A percentile compares a stretch with the other conserved stretches of the same genome.
Evolutionary conservation across 2,329 filamentous ascomycete genomes (phyloP).

Genomic region (Aspergillus ustus): DNA sequence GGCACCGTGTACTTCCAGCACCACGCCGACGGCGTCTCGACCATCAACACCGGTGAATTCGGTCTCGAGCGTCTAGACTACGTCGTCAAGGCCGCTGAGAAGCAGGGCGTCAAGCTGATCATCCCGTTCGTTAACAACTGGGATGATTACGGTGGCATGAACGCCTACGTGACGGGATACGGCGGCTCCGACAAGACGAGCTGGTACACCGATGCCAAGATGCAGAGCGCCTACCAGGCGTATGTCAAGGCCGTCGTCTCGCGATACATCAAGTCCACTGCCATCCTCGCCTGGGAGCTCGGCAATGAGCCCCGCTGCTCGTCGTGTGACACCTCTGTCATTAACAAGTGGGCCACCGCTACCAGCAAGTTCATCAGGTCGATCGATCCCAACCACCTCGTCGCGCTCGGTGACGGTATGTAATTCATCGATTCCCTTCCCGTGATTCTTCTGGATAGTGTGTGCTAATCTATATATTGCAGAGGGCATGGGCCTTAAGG

Average conservation of each 20-base stretch:
- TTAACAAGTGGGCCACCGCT: constrained; percentile 63
- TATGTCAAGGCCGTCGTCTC: constrained; percentile 65
- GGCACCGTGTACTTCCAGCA: constrained; percentile 53
- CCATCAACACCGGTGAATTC: constrained; percentile 66
- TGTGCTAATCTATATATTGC: not conserved
- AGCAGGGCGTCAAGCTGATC: constrained; percentile 65
- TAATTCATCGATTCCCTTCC: not conserved
- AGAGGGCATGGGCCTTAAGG: constrained; percentile 60
- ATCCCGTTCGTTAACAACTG: constrained; percentile 67
- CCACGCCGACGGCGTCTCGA: constrained; percentile 39
- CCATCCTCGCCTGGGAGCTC: constrained; percentile 71
- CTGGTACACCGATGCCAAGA: constrained; percentile 62
- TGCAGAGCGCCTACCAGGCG: constrained; percentile 63
- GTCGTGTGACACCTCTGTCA: constrained; percentile 62
- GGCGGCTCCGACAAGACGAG: constrained; percentile 53
- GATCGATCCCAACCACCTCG: constrained; percentile 64
- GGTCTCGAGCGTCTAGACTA: constrained; percentile 70
- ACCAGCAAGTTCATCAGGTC: constrained; percentile 67
- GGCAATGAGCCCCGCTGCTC: constrained; percentile 69
- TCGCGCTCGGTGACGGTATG: constrained; percentile 62
- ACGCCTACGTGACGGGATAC: constrained; percentile 60
- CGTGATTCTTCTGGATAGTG: not conserved
- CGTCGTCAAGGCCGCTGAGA: constrained; percentile 64
- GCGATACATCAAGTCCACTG: constrained; percentile 62
- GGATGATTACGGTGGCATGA: constrained; percentile 69